Percentiles rank a stretch among this genome's conserved stretches.
These are phyloP conservation scores for Suillus fuscotomentosus DNA, from an alignment of 768 basidiomycete genomes.

Conservation along the genomic window DNA sequence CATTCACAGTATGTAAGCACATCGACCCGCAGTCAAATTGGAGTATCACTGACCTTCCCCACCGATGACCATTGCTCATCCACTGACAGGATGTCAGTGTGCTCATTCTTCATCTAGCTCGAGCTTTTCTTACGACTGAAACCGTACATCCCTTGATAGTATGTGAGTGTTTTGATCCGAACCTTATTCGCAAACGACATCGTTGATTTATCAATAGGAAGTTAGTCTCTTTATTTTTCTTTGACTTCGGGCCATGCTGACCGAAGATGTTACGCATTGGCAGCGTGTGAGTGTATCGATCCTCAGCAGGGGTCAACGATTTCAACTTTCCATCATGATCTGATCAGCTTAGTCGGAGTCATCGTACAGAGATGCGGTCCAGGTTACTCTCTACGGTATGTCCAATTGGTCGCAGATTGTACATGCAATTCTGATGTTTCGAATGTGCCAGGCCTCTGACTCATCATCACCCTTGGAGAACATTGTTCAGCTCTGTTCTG, in stretches of 20 bases:
- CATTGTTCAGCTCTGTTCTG: too few species aligned
- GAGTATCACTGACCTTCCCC: neutral
- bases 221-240: neutral
- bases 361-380: too few species aligned
- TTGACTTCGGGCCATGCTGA: neutral
- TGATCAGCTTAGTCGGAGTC: too few species aligned
- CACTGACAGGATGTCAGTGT: neutral
- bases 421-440: too few species aligned
- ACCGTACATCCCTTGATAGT: neutral
- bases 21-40: neutral
- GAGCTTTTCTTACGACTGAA: neutral
- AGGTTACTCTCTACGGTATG: too few species aligned
- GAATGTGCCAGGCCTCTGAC: too few species aligned
- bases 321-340: too few species aligned
- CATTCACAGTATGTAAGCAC: neutral
- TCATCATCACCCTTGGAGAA: too few species aligned
- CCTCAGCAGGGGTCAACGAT: too few species aligned
- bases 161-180: neutral
- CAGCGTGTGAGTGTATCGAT: too few species aligned
- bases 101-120: neutral
- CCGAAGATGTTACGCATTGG: too few species aligned
- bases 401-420: too few species aligned
- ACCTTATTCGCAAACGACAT: neutral
- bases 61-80: neutral
- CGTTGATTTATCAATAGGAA: neutral